Conservation (phyloP, 1,284 basidiomycete genomes). For the Ganoderma boninense region DNA sequence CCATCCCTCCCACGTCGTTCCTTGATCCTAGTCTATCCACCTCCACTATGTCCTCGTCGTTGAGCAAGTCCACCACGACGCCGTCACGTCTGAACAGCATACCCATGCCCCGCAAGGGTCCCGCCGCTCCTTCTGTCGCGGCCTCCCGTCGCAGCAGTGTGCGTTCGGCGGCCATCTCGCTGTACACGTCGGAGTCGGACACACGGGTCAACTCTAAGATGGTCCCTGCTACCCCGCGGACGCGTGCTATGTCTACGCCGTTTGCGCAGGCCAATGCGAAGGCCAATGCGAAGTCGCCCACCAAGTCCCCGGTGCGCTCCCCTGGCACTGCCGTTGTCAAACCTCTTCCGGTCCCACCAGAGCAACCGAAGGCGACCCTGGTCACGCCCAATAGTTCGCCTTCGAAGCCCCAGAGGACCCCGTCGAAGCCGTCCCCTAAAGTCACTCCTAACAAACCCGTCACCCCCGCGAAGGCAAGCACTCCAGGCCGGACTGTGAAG, state of each 20-base stretch:
- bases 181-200: slow-evolving; percentile 38
- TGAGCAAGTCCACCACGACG: slow-evolving; percentile 33
- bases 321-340: background rate
- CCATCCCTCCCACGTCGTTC: slow-evolving; percentile 40
- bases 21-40: slow-evolving; percentile 36
- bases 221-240: slow-evolving; percentile 47
- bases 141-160: slow-evolving; percentile 35
- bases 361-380: slow-evolving; percentile 16
- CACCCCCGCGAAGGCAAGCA: slow-evolving; percentile 24
- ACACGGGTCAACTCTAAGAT: slow-evolving; percentile 36
- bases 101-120: slow-evolving; percentile 28
- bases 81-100: slow-evolving; percentile 36
- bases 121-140: slow-evolving; percentile 31
- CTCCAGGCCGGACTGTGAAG: slow-evolving; percentile 26
- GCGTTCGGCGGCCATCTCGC: slow-evolving; percentile 41
- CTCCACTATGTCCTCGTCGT: slow-evolving; percentile 33
- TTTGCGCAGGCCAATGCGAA: slow-evolving; percentile 27
- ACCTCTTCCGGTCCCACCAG: background rate
- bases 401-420: slow-evolving; percentile 30
- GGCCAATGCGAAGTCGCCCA: slow-evolving; percentile 31
- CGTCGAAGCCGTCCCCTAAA: slow-evolving; percentile 33
- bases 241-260: slow-evolving; percentile 43
- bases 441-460: slow-evolving; percentile 25
- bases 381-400: slow-evolving; percentile 35
- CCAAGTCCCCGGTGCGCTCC: slow-evolving; percentile 24